These are phyloP conservation scores for Flaveria bidentis DNA, from an alignment of 129 eudicot species.

Conservation along the genomic window DNA sequence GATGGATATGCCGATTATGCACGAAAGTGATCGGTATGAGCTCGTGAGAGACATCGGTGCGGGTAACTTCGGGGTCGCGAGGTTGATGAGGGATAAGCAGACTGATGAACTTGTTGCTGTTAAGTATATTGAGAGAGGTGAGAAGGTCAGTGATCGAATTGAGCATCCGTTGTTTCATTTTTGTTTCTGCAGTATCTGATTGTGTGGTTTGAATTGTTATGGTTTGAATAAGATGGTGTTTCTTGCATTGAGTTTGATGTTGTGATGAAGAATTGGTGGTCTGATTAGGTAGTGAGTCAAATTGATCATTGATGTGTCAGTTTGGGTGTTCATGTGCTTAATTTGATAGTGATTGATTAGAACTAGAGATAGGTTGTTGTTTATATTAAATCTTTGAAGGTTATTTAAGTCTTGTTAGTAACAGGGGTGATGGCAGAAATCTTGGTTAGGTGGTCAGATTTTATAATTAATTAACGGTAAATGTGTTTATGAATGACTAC, in stretches of 20 bases:
- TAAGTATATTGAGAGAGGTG: slow-evolving; percentile 87
- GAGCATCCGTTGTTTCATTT: neutral
- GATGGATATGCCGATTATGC: slow-evolving; percentile 71
- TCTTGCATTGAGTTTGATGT: too few relatives aligned
- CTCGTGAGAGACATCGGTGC: slow-evolving; percentile 60
- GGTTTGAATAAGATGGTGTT: neutral
- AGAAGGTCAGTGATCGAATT: slow-evolving; percentile 51
- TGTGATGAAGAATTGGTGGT: neutral
- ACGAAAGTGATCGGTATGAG: slow-evolving; percentile 70
- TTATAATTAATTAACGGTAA: neutral
- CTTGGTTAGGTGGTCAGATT: neutral
- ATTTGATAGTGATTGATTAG: neutral
- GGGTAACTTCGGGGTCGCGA: slow-evolving; percentile 64
- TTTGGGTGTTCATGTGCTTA: neutral
- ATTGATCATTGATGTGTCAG: neutral
- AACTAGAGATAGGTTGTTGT: neutral
- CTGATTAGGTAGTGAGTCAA: neutral
- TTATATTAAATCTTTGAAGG: too few relatives aligned
- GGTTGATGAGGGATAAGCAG: slow-evolving; percentile 69
- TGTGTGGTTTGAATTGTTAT: neutral
- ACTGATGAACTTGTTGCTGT: slow-evolving; percentile 75
- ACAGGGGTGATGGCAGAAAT: neutral
- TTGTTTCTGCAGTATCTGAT: neutral
- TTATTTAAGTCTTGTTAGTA: neutral
- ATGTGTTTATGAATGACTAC: neutral